Percentiles rank a stretch among this genome's conserved stretches.
Evolutionary conservation across 495 filamentous ascomycete genomes (phyloP).

Genomic region (Penicillium chermesinum): DNA sequence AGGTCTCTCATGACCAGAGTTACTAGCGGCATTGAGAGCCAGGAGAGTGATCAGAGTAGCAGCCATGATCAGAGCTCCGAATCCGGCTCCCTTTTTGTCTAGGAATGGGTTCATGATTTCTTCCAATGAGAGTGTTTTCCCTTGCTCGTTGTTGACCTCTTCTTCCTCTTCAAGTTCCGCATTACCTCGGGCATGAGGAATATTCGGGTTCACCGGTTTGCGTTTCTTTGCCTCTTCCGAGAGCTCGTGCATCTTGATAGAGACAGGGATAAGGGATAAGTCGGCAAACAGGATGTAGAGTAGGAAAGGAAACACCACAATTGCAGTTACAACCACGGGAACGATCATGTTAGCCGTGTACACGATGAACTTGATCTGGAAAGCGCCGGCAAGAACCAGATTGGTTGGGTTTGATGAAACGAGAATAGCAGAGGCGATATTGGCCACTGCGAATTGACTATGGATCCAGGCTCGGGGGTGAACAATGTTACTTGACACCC

Average conservation of each 20-base stretch:
- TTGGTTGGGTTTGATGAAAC: slow-evolving; percentile 70
- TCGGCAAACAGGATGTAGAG: slow-evolving; percentile 59
- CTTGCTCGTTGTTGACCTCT: slow-evolving; percentile 27
- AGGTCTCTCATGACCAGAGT: slow-evolving; percentile 24
- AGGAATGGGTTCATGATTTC: slow-evolving; percentile 69
- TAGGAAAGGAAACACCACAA: slow-evolving; percentile 59
- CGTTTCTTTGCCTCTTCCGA: slow-evolving; percentile 43
- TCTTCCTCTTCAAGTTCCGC: slow-evolving; percentile 53
- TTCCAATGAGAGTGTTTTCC: slow-evolving; percentile 53
- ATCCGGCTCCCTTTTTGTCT: slow-evolving; percentile 56
- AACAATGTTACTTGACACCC: slow-evolving; percentile 62
- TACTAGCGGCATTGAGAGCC: slow-evolving; percentile 52
- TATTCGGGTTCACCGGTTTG: slow-evolving; percentile 62
- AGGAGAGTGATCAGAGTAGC: slow-evolving; percentile 55
- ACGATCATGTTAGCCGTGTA: slow-evolving; percentile 69
- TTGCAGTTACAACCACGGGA: slow-evolving; percentile 56
- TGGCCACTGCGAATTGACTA: slow-evolving; percentile 62
- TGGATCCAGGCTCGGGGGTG: slow-evolving; percentile 64
- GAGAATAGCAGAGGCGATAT: slow-evolving; percentile 62
- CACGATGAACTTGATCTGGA: slow-evolving; percentile 59
- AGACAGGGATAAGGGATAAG: slow-evolving; percentile 54
- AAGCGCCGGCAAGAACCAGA: slow-evolving; percentile 64
- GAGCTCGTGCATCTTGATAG: slow-evolving; percentile 61
- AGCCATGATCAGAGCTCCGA: slow-evolving; percentile 57
- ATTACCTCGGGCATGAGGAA: slow-evolving; percentile 53